Base-by-base conservation (phyloP, 768 basidiomycete genomes). In the Exsudoporus frostii region DNA sequence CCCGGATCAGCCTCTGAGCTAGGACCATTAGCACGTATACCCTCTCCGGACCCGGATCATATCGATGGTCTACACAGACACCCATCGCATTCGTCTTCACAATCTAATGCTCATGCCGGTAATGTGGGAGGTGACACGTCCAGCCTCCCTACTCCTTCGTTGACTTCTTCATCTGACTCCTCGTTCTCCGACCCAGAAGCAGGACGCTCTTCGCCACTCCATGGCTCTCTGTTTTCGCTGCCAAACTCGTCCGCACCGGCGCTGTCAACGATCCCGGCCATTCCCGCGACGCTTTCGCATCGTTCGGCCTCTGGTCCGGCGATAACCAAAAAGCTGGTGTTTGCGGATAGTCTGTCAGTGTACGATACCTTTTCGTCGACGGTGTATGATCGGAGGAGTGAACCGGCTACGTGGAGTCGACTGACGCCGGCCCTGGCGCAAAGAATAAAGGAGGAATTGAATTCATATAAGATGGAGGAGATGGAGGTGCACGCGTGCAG, bases 381-480 rank as follows among this genome's bases (percentile, higher is more conserved):
- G 30, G 88, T 92, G 55, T 99, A 99, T 73, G 96, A 99, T 73
- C 79, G 97, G 48, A 79, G 94, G 63, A 93, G 92, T 61, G 96
- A 98, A 71, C 93, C 92, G 20, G 95, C 94, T 43, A 98, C 96
- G 25, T 98, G 94, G 86, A 98, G 95, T 73, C 82, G 91, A 37
- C 74, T 99, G 64, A 99, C 97, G 48, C 97, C 96, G 40, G 85
- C 88, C 53, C 76, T 98, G 64, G 96, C 96, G 37, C 92, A 98
- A 77, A 81, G 88, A 63, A 98, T 99, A 71, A 99, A 99, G 79
- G 93, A 96, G 74, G 92, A 96, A 74, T 77, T 99, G 48, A 99
- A 99, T 73, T 92, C 92, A 51, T 98, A 91, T 74, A 98, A 98
- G 79, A 92, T 98, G 90, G 94, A 96, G 73, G 94, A 98, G 76